Percentiles rank a stretch among this genome's conserved stretches.
phyloP scores from a whole-genome alignment of 2,329 filamentous ascomycete genomes.

The Neonectria magnoliae region DNA sequence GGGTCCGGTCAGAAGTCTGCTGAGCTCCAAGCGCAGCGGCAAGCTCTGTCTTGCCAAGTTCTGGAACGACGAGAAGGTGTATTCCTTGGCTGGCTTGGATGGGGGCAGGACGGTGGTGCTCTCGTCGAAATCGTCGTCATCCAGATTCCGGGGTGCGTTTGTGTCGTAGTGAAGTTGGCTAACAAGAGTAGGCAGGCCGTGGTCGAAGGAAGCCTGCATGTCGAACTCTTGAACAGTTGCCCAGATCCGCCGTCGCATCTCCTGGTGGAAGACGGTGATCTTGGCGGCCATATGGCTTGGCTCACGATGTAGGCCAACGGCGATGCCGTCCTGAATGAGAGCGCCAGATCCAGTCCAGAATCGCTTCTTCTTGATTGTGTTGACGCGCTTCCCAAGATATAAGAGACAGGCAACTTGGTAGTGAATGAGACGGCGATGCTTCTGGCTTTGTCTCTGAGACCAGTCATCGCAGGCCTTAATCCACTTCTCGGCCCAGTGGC shows the following conservation, averaged over 20 bases:
- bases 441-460: constrained; percentile 66
- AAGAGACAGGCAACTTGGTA: constrained; percentile 69
- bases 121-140: constrained; percentile 67
- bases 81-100: constrained; percentile 62
- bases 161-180: constrained; percentile 66
- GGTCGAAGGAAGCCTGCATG: constrained; percentile 69
- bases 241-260: constrained; percentile 71
- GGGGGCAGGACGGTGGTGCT: constrained; percentile 60
- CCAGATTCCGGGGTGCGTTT: constrained; percentile 65
- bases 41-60: constrained; percentile 66
- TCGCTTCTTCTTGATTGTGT: constrained; percentile 72
- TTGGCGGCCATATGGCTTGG: constrained; percentile 64
- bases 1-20: constrained; percentile 64
- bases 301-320: constrained; percentile 68
- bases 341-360: constrained; percentile 68
- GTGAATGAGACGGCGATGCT: constrained; percentile 68
- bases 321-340: constrained; percentile 67
- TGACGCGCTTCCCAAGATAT: constrained; percentile 70
- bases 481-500: constrained; percentile 65
- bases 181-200: constrained; percentile 67
- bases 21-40: constrained; percentile 65
- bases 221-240: constrained; percentile 70
- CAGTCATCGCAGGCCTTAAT: constrained; percentile 65
- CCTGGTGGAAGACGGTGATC: constrained; percentile 68
- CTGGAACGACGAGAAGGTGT: constrained; percentile 69